Evolutionary conservation across 805 yeast genomes (phyloP).

Genomic region (Wickerhamiella brachini): DNA sequence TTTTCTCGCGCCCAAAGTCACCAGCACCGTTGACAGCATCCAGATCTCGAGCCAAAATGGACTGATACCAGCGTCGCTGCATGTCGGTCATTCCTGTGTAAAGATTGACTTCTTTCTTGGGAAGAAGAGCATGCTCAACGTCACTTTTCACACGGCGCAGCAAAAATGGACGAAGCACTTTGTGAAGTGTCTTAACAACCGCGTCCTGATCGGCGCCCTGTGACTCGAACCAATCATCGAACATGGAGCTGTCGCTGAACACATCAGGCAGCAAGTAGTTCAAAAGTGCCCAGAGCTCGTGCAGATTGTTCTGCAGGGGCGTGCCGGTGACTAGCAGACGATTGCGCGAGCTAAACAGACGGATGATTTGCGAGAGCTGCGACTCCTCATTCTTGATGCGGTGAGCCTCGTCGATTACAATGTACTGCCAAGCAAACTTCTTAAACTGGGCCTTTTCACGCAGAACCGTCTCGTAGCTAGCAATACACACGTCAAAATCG

Average conservation of each 20-base stretch:
- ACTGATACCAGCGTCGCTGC: slow-evolving; percentile 89
- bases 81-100: slow-evolving; percentile 92
- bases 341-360: slow-evolving; percentile 74
- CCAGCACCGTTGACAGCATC: slow-evolving; percentile 93
- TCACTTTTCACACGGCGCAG: slow-evolving; percentile 84
- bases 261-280: slow-evolving; percentile 89
- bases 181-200: slow-evolving; percentile 78
- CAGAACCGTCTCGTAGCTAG: slow-evolving; percentile 88
- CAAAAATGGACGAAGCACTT: slow-evolving; percentile 75
- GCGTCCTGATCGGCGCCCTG: slow-evolving; percentile 48
- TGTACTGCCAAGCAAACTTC: slow-evolving; percentile 84
- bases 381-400: slow-evolving; percentile 92
- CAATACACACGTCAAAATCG: slow-evolving; percentile 77
- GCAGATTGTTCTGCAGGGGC: slow-evolving; percentile 86
- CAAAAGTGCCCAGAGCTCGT: slow-evolving; percentile 89
- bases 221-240: slow-evolving; percentile 83
- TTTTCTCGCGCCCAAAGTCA: slow-evolving; percentile 78
- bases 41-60: slow-evolving; percentile 77
- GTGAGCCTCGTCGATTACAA: slow-evolving; percentile 92
- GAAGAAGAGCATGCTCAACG: slow-evolving; percentile 80
- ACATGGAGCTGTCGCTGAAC: slow-evolving; percentile 78
- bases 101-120: slow-evolving; percentile 79
- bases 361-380: slow-evolving; percentile 79
- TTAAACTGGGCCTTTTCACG: slow-evolving; percentile 72
- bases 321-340: slow-evolving; percentile 88